These are phyloP conservation scores for Penicillium angulare DNA, from an alignment of 495 filamentous ascomycete species.

Conservation along the genomic window DNA sequence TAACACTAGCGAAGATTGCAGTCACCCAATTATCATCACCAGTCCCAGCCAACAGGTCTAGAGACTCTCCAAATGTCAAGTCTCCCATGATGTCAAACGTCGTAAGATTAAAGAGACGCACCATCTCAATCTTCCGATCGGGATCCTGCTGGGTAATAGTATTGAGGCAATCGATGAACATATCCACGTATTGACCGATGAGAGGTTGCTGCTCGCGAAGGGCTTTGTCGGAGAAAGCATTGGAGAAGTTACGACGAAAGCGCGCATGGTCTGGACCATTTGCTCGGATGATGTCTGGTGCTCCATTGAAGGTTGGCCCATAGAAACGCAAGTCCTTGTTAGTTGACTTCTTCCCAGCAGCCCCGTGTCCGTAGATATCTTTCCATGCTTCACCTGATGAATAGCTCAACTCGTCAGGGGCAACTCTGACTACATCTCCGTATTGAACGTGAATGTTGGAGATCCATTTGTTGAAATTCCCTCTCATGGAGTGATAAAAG, in stretches of 20 bases:
- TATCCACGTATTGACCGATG: not conserved
- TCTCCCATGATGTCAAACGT: not conserved
- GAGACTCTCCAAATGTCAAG: not conserved
- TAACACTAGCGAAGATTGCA: not conserved
- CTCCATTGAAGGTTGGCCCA: not conserved
- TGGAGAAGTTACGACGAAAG: not conserved
- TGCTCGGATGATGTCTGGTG: not conserved
- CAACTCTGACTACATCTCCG: not conserved
- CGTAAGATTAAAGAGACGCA: constrained; percentile 10
- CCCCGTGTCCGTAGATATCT: not conserved
- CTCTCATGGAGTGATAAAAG: not conserved
- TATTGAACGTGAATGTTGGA: not conserved
- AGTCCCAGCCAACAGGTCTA: not conserved
- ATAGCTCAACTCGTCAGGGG: not conserved
- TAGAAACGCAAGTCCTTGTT: not conserved
- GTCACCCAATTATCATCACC: not conserved
- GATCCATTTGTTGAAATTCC: not conserved
- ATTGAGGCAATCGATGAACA: not conserved
- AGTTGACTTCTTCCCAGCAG: not conserved
- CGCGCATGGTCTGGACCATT: not conserved
- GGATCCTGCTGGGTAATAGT: not conserved
- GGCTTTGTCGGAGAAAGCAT: not conserved
- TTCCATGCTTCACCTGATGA: not conserved
- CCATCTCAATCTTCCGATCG: not conserved
- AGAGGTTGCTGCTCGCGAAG: not conserved